Evolutionary conservation across 75 land plant genomes (phyloP).

Genomic region (Gnetum montanum): DNA sequence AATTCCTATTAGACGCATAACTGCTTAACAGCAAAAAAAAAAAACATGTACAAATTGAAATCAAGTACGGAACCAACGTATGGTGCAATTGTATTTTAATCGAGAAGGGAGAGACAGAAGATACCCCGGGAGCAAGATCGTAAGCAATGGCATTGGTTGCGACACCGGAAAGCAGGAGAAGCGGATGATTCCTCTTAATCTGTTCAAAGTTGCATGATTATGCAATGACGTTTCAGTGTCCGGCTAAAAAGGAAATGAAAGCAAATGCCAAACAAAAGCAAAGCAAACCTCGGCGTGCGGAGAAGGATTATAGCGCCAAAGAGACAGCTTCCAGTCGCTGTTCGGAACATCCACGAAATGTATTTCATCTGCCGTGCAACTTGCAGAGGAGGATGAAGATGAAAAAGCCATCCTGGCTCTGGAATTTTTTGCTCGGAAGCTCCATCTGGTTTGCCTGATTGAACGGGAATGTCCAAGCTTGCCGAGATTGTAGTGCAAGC

Average conservation of each 20-base stretch:
- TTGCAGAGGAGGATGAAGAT: too few species aligned
- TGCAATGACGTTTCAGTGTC: background rate
- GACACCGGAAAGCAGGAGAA: constrained; percentile 88
- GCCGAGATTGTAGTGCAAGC: too few species aligned
- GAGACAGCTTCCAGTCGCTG: constrained; percentile 73
- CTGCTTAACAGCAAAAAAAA: too few species aligned
- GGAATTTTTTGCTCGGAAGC: too few species aligned
- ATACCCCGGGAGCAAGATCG: constrained; percentile 88
- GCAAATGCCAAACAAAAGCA: background rate
- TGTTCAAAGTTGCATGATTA: background rate
- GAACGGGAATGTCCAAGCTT: too few species aligned
- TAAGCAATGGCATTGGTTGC: constrained; percentile 97
- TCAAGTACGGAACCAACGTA: too few species aligned
- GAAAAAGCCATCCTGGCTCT: too few species aligned
- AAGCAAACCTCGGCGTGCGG: constrained; percentile 28
- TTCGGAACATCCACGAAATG: constrained; percentile 78
- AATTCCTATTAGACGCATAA: too few species aligned
- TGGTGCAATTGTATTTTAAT: too few species aligned
- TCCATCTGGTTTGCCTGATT: too few species aligned
- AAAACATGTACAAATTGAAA: too few species aligned
- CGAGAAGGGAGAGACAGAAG: too few species aligned
- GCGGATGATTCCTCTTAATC: constrained; percentile 88
- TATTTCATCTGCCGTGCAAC: constrained; percentile 94
- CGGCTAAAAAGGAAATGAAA: background rate
- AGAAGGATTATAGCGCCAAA: constrained; percentile 87